These are phyloP conservation scores for Agapanthus africanus DNA, from an alignment of 106 monocot species.

Conservation along the genomic window DNA sequence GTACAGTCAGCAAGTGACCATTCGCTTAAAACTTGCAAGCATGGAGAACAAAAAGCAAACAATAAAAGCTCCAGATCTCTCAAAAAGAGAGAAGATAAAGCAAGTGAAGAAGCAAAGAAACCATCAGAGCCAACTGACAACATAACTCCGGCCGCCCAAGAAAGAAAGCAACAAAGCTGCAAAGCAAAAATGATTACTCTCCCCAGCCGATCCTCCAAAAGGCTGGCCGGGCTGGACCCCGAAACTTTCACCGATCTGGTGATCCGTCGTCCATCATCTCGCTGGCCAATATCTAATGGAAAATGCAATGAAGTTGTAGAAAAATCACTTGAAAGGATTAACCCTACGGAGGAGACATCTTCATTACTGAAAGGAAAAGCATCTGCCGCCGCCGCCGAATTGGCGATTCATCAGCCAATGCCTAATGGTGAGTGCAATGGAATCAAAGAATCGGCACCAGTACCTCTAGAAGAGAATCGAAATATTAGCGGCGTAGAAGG, in stretches of 20 bases:
- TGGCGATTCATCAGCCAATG: no score
- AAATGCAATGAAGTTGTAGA: no score
- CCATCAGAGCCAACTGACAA: neutral
- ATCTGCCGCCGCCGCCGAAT: no score
- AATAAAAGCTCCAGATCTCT: neutral
- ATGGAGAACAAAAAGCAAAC: neutral
- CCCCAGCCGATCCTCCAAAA: conserved; percentile 14
- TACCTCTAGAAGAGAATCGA: neutral
- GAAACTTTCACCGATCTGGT: neutral
- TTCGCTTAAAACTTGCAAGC: neutral
- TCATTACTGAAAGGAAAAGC: no score
- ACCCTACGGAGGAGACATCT: no score
- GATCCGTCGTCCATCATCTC: neutral
- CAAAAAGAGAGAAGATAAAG: neutral
- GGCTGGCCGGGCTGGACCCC: conserved; percentile 13
- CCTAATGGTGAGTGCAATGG: neutral
- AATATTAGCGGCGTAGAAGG: neutral
- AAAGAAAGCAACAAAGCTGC: neutral
- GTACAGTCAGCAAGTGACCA: neutral
- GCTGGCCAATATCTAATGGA: no score
- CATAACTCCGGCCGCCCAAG: neutral
- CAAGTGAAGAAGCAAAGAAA: neutral
- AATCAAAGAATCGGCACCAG: neutral
- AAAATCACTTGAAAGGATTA: no score
- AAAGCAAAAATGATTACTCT: neutral